Conservation (phyloP, 1,284 basidiomycete species). For the Trichosporon sp. region DNA sequence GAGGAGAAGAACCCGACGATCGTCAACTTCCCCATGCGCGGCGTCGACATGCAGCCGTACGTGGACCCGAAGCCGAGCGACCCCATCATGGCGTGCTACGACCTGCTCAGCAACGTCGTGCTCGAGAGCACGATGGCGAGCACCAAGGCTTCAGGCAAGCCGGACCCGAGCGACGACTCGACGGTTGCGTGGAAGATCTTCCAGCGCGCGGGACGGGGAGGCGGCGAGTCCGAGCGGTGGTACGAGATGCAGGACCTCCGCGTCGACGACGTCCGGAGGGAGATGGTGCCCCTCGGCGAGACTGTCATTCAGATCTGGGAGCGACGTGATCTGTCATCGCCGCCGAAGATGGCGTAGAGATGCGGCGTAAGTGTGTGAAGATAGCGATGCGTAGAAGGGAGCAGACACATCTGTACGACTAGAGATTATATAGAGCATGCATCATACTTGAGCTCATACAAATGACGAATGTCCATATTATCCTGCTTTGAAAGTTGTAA, state of each 20-base stretch:
- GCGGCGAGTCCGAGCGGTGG: slow-evolving; percentile 88
- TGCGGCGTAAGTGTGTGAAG: too few species aligned
- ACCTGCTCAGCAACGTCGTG: slow-evolving; percentile 92
- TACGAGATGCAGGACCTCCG: slow-evolving; percentile 95
- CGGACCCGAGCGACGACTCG: slow-evolving; percentile 41
- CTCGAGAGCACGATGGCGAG: slow-evolving; percentile 88
- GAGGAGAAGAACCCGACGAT: slow-evolving; percentile 99
- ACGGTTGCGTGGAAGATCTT: slow-evolving; percentile 78
- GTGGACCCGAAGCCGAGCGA: slow-evolving; percentile 68
- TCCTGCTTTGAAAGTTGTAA: not conserved
- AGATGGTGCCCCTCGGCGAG: slow-evolving; percentile 98
- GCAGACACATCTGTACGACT: slow-evolving; percentile 13
- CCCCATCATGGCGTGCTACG: slow-evolving; percentile 72
- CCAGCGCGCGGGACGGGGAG: slow-evolving; percentile 70
- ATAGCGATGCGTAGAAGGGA: not conserved
- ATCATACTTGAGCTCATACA: slow-evolving; percentile 17
- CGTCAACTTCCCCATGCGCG: slow-evolving; percentile 92
- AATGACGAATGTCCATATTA: slow-evolving; percentile 15
- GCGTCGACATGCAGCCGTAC: slow-evolving; percentile 86
- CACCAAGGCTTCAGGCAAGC: slow-evolving; percentile 59
- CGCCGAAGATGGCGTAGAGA: slow-evolving; percentile 8
- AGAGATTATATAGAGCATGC: slow-evolving; percentile 8
- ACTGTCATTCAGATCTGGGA: slow-evolving; percentile 80
- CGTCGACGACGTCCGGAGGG: slow-evolving; percentile 90
- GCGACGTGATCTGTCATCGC: slow-evolving; percentile 48